These are phyloP conservation scores for Colletotrichum lini DNA, from an alignment of 2,329 filamentous ascomycete genomes.

Conservation along the genomic window DNA sequence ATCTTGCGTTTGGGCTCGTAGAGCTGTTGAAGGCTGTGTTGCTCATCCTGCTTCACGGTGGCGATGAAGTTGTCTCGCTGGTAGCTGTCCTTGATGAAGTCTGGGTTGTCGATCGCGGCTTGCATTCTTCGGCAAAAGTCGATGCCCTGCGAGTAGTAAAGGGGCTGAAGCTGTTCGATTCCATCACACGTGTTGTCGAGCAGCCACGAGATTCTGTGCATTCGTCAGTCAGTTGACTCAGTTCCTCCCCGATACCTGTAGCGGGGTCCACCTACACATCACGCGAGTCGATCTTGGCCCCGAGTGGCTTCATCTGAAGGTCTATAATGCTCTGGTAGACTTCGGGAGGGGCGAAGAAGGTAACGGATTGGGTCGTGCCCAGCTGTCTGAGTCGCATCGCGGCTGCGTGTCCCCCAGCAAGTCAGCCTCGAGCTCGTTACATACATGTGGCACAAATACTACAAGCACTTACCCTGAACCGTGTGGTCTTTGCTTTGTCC, in stretches of 20 bases:
- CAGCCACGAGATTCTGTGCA: constrained; percentile 63
- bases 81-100: constrained; percentile 56
- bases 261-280: constrained; percentile 57
- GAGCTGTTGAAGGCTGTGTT: constrained; percentile 69
- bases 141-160: constrained; percentile 72
- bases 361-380: constrained; percentile 66
- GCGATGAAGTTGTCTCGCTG: constrained; percentile 54
- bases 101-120: constrained; percentile 58
- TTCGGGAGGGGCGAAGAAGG: constrained; percentile 71
- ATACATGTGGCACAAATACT: background rate
- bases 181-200: constrained; percentile 73
- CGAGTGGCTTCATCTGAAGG: constrained; percentile 49
- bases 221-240: constrained; percentile 8
- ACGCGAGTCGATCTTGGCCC: constrained; percentile 56
- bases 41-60: constrained; percentile 65
- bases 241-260: background rate
- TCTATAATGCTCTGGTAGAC: constrained; percentile 74
- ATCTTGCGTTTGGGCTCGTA: constrained; percentile 59
- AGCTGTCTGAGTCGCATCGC: constrained; percentile 77
- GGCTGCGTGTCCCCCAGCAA: constrained; percentile 54
- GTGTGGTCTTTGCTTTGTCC: constrained; percentile 73
- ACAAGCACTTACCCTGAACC: constrained; percentile 65
- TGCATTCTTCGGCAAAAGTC: constrained; percentile 73
- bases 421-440: background rate
- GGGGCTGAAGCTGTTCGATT: constrained; percentile 70